These are phyloP conservation scores for Penicillium pancosmium DNA, from an alignment of 495 filamentous ascomycete species.

Conservation along the genomic window DNA sequence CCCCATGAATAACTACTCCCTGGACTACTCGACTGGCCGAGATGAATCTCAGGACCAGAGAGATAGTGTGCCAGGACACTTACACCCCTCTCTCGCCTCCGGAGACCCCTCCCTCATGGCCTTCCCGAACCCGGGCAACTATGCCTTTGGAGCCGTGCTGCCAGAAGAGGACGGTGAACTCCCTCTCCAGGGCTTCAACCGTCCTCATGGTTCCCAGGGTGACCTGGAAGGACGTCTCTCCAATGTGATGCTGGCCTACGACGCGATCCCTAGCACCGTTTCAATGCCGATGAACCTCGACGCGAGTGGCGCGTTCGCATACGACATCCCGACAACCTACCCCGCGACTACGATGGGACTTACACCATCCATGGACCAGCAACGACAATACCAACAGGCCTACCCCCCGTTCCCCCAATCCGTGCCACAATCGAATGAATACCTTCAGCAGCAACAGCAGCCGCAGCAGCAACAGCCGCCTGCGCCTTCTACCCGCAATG, in stretches of 20 bases:
- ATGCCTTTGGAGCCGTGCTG: constrained; percentile 25
- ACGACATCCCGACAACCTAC: constrained; percentile 29
- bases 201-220: constrained; percentile 9
- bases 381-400: constrained; percentile 20
- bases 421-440: constrained; percentile 1
- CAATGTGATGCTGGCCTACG: constrained; percentile 36
- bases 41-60: constrained; percentile 16
- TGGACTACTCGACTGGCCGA: constrained; percentile 9
- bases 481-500: constrained; percentile 8
- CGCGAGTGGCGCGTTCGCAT: constrained; percentile 27
- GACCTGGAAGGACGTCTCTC: constrained; percentile 29
- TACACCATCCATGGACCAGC: constrained; percentile 24
- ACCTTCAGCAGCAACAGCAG: constrained; percentile 1
- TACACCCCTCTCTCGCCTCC: constrained; percentile 12
- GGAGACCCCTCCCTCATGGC: constrained; percentile 23
- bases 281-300: constrained; percentile 32
- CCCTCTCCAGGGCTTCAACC: constrained; percentile 21
- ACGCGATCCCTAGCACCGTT: constrained; percentile 22
- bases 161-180: constrained; percentile 26
- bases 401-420: constrained; percentile 16
- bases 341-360: constrained; percentile 26
- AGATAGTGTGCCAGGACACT: constrained; percentile 10
- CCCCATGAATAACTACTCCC: constrained; percentile 19
- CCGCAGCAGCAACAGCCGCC: not conserved
- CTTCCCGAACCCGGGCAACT: constrained; percentile 19